Base-by-base conservation (phyloP, 108 stramenopile species). In the Aureococcus anophagefferens region DNA sequence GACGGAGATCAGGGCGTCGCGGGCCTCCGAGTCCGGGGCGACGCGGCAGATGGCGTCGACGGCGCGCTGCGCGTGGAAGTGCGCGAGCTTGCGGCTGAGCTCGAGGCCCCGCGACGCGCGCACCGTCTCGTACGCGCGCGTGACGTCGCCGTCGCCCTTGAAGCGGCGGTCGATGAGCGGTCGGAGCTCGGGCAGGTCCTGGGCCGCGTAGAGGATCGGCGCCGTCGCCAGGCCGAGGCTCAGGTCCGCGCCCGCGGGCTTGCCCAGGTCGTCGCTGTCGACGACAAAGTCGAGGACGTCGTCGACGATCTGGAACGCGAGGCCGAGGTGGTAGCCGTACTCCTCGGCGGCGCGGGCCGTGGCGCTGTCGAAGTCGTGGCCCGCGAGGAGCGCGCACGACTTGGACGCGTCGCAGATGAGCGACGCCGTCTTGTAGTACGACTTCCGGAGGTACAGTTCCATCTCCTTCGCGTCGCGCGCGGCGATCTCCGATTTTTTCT, bases 391-490 rank as follows among this genome's bases (percentile, higher is more conserved):
- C 15, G 96, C 94, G 30, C 88, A 86, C 16, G 91, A 93, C 35
- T 91, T 83, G 74, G 92, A 94, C 0, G 93, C 89, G 75, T 91
- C 91, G 69, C 90, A 91, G 67, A 97, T 94, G 62, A 97, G 88
- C 40, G 91, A 93, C 30, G 96, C 94, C 13, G 96, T 97, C 84
- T 97, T 97, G 92, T 95, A 94, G 88, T 97, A 97, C 36, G 90
- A 90, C 77, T 97, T 97, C 65, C 86, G 79, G 31, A 96, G 84
- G 73, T 95, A 95, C 44, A 59, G 45, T 29, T 45, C 66, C 67
- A 59, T 59, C 51, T 59, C 51, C 21, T 11, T 3, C 51, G 51
- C 25, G 21, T 59, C 51, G 21, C 51, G 51, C 25, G 17, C 51
- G 0, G 25, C 14, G 21, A 59, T 3, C 3, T 59, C 51, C 51